Evolutionary conservation across 164 flowering plant species (phyloP), one percentile per base, ranked within the genome.

Genomic region (Macadamia integrifolia): DNA sequence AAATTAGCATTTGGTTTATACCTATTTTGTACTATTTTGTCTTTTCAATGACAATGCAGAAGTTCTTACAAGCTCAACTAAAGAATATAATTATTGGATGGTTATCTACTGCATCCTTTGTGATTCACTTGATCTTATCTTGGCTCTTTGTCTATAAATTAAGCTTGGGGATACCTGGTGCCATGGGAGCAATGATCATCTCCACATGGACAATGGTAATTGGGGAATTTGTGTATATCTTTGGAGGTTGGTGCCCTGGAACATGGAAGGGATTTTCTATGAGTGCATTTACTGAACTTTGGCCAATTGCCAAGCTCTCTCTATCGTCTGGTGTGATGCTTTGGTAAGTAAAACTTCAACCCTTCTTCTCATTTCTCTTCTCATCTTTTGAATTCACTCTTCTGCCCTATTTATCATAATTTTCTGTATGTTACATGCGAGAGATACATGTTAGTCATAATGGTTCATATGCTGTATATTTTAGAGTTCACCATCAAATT

Each of bases 11-110:
- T 12, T 85, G 85, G 86, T 74, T 71, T 76, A 78, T 84, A 29
- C 84, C 84, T 2, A 62, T 75, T 49, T 55, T 76, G 53, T 80
- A 72, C 72, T 55, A 49, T 9, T 75, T 71, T 13, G 69, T 69
- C n/a, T 69, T 82, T 35, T 58, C 62, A 30, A 63, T 72, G 58
- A 79, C 79, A n/a, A 61, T 78, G 68, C 86, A 82, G 57, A 77
- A 66, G 79, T 84, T 18, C 72, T 62, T 84, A 14, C 88, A 84
- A 67, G 69, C 81, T 18, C 88, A 84, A 67, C 69, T 74, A 61
- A 84, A 81, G 76, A 82, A 80, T 77, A 69, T 69, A 44, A 68
- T 81, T 23, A 71, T 82, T 52, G 82, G 72, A 5, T 80, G 74
- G 71, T 32, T 82, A 6, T 62, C 80, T 6, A 61, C 64, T 1